Base-by-base conservation (phyloP, 345 rosid genomes). In the Eucalyptus curtisii region DNA sequence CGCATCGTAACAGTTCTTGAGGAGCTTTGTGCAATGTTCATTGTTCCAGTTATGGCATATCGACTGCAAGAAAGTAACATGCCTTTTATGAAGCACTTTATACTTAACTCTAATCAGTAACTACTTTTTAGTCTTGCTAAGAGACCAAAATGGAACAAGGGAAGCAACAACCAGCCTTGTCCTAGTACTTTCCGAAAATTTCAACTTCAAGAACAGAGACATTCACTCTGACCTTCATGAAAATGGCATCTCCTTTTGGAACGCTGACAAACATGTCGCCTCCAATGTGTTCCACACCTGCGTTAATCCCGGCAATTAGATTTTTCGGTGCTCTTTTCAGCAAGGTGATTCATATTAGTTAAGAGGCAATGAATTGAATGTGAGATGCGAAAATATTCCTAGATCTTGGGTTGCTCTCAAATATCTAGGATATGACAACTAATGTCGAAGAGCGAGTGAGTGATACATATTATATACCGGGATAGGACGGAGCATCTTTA, bases 11-110 rank as follows among this genome's bases (percentile, higher is more conserved):
- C 99, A 96, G n/a, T 96, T 97, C 89, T 93, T 94, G 93, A 97
- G 90, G 76, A 97, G 92, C 33, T 93, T 96, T 2, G 90, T 59
- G 91, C 97, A 95, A 81, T 95, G 96, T 20, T 92, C 95, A 44
- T 97, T 97, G 86, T 97, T 95, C 99, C 99, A 97, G 25, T 96
- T 96, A 45, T 96, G 99, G 40, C 97, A 96, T 76, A 96, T 95
- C 99, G 97, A 95, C 99, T 96, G 92, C 87, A 89, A 53, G 13
- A 33, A 80, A 15, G 48, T 33, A 59, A 22, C 16, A 31, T 31
- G 48, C 14, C 42, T 30, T 49, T 5, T 87, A 30, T 17, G 27
- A 66, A 68, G 49, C 20, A 13, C 22, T 71, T 7, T 10, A 22
- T 33, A 33, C 44, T 13, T 64, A 15, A 55, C n/a, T 22, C 33